phyloP scores from a whole-genome alignment of 176 grass and related monocot genomes.

The sorghum (Sorghum bicolor) region DNA sequence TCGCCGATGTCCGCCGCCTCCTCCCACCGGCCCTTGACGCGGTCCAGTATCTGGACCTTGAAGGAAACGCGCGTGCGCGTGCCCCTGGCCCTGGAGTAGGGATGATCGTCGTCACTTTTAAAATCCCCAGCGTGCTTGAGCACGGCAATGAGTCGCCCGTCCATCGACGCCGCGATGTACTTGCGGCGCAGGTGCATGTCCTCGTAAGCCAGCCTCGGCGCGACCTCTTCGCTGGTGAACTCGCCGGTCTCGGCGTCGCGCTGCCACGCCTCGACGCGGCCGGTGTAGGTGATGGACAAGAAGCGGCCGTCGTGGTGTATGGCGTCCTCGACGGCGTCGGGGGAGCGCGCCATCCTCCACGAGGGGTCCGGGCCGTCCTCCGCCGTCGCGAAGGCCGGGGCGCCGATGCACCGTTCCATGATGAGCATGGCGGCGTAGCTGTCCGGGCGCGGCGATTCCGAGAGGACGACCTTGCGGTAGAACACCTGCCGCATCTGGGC shows the following conservation, averaged over 20 bases:
- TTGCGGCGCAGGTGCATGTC: background rate
- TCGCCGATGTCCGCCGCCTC: background rate
- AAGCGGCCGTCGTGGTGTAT: background rate
- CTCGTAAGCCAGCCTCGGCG: background rate
- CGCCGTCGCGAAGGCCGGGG: background rate
- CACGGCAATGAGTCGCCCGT: constrained; percentile 19
- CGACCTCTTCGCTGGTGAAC: background rate
- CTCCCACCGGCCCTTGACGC: background rate
- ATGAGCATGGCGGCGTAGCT: constrained; percentile 13
- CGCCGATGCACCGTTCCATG: background rate
- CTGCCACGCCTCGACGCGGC: background rate
- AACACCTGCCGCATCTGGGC: background rate
- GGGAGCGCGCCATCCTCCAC: background rate
- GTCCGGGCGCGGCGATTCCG: background rate
- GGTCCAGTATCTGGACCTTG: background rate
- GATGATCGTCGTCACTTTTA: rapidly evolving
- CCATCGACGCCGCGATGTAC: constrained; percentile 4
- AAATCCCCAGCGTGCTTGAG: background rate
- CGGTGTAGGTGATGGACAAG: constrained; percentile 15
- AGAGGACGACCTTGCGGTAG: background rate
- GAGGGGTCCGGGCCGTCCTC: background rate
- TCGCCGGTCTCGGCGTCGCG: background rate
- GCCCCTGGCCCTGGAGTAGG: background rate
- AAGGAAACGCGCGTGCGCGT: background rate
- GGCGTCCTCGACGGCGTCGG: constrained; percentile 4